phyloP scores from a whole-genome alignment of 2,329 filamentous ascomycete species.

The Diaporthe velutina region DNA sequence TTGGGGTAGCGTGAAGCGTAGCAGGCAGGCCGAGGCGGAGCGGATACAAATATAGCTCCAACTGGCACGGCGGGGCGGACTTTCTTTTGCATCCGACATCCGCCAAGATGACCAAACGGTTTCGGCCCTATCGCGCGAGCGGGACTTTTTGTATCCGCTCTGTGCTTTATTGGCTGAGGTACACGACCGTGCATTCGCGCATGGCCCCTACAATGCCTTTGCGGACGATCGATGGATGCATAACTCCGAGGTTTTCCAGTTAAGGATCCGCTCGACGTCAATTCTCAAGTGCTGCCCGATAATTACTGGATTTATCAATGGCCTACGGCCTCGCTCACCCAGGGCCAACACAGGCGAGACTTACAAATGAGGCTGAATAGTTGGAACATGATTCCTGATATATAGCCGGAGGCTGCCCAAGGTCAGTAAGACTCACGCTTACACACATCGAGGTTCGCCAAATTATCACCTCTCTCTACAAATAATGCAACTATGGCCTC shows the following conservation, averaged over 20 bases:
- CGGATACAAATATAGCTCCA: neutral
- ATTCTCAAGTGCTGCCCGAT: no score
- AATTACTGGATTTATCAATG: neutral
- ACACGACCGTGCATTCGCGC: no score
- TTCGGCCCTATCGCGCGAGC: no score
- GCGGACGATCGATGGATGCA: neutral
- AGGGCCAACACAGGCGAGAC: neutral
- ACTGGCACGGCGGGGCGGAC: neutral
- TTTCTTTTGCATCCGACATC: conserved; percentile 12
- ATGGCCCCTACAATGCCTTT: no score
- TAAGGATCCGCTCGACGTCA: no score
- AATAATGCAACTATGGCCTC: neutral
- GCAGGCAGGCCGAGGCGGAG: neutral
- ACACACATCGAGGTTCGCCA: neutral
- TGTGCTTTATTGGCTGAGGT: neutral
- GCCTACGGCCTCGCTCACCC: no score
- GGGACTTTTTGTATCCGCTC: neutral
- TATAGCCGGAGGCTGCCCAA: neutral
- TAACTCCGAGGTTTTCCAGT: no score
- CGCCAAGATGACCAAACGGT: neutral
- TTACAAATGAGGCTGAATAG: neutral
- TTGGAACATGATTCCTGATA: neutral
- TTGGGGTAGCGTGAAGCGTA: neutral
- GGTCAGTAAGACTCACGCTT: neutral
- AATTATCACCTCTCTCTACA: no score